phyloP scores from a whole-genome alignment of 1,139 yeast genomes.

The Insectozyma bohioensis region DNA sequence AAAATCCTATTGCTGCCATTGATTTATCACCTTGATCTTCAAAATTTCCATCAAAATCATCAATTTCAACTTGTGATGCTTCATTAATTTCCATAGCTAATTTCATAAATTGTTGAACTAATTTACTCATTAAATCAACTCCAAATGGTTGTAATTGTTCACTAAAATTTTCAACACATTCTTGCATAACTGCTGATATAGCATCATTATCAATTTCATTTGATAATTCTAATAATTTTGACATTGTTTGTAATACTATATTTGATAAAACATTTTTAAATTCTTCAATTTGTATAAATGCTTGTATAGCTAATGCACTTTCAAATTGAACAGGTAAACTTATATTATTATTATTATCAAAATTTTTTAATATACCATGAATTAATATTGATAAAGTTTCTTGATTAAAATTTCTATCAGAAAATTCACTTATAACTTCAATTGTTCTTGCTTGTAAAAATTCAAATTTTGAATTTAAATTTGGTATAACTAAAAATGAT shows the following conservation, averaged over 20 bases:
- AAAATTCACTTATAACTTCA: slow-evolving; percentile 69
- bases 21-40: slow-evolving; percentile 72
- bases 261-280: slow-evolving; percentile 68
- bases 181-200: slow-evolving; percentile 90
- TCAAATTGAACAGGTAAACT: slow-evolving; percentile 80
- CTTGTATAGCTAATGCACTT: slow-evolving; percentile 83
- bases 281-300: slow-evolving; percentile 62
- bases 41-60: slow-evolving; percentile 41
- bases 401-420: slow-evolving; percentile 59
- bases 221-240: slow-evolving; percentile 69
- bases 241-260: slow-evolving; percentile 80
- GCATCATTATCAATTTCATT: slow-evolving; percentile 87
- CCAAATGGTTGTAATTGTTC: slow-evolving; percentile 94
- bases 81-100: slow-evolving; percentile 70
- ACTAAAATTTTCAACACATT: slow-evolving; percentile 85
- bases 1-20: slow-evolving; percentile 83
- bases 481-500: slow-evolving; percentile 66
- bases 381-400: slow-evolving; percentile 55
- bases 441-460: slow-evolving; percentile 84
- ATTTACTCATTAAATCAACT: slow-evolving; percentile 74
- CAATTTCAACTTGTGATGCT: slow-evolving; percentile 50
- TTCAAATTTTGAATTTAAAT: slow-evolving; percentile 62
- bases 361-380: slow-evolving; percentile 65
- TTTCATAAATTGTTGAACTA: slow-evolving; percentile 78
- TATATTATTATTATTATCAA: slow-evolving; percentile 35